phyloP scores from a whole-genome alignment of 2,329 filamentous ascomycete species.

The Didymella lethalis region DNA sequence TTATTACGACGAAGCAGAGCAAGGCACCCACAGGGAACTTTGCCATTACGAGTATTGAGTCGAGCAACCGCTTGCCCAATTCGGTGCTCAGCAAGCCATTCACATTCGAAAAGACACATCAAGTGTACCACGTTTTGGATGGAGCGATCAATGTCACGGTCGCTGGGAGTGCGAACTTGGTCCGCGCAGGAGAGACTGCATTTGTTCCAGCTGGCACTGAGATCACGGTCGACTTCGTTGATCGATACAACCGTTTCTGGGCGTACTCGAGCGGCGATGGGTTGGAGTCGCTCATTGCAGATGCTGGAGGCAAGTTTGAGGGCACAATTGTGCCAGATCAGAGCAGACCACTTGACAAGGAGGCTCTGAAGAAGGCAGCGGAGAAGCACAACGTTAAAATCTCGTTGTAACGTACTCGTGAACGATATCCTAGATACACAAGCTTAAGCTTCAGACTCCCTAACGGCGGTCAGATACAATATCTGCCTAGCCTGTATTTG shows the following conservation, averaged over 20 bases:
- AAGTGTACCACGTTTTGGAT: constrained; percentile 29
- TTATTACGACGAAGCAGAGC: constrained; percentile 30
- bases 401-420: neutral
- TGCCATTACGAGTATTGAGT: constrained; percentile 32
- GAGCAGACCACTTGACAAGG: constrained; percentile 4
- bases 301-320: constrained; percentile 27
- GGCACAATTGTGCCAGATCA: constrained; percentile 30
- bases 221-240: constrained; percentile 25
- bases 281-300: constrained; percentile 27
- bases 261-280: constrained; percentile 30
- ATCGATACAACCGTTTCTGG: constrained; percentile 31
- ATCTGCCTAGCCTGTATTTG: neutral
- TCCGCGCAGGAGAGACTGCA: constrained; percentile 29
- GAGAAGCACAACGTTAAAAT: constrained; percentile 16
- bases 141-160: constrained; percentile 26
- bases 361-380: constrained; percentile 14
- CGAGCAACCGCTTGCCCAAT: constrained; percentile 22
- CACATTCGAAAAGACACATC: constrained; percentile 25
- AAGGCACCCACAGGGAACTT: constrained; percentile 25
- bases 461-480: neutral
- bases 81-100: constrained; percentile 22
- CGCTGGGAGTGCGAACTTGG: constrained; percentile 21
- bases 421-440: neutral
- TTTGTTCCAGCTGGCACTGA: constrained; percentile 30
- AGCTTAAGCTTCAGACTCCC: neutral